Conservation (phyloP, 2,329 filamentous ascomycete species). For the Ceratocystis cubensis region DNA sequence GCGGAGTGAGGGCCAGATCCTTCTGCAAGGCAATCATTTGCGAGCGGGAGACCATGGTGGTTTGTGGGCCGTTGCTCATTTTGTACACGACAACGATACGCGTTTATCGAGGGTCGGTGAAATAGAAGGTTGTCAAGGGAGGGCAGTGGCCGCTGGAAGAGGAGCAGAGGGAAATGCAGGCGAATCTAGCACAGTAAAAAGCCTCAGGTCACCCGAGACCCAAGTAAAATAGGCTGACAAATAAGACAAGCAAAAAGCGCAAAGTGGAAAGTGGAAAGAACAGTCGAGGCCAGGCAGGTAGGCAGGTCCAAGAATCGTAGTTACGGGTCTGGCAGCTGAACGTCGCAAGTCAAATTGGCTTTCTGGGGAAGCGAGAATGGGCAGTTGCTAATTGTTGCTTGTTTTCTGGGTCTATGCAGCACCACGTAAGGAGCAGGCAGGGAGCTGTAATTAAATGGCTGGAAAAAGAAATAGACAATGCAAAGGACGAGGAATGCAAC, state of each 20-base stretch:
- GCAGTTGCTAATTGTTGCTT: neutral
- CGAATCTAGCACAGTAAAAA: neutral
- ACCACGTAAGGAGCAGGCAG: slow-evolving; percentile 11
- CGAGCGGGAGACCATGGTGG: slow-evolving; percentile 8
- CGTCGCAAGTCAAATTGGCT: neutral
- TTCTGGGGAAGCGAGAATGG: slow-evolving; percentile 1
- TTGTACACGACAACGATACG: neutral
- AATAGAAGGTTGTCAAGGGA: neutral
- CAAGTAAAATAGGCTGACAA: neutral
- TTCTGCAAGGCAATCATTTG: slow-evolving; percentile 14
- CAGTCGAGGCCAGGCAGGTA: neutral
- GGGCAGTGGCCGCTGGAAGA: neutral
- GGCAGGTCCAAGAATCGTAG: neutral
- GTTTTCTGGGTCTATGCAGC: neutral
- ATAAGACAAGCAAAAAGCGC: neutral
- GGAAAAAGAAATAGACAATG: slow-evolving; percentile 19
- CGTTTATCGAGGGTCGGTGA: neutral
- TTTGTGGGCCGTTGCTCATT: neutral
- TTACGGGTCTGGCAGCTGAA: neutral
- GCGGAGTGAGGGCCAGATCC: slow-evolving; percentile 48
- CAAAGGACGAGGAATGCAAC: neutral
- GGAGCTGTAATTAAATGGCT: slow-evolving; percentile 16
- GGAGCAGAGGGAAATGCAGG: neutral
- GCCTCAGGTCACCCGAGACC: neutral
- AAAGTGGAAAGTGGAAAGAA: neutral